These are phyloP conservation scores for Silene conica DNA, from an alignment of 148 eudicot genomes.

Conservation along the genomic window DNA sequence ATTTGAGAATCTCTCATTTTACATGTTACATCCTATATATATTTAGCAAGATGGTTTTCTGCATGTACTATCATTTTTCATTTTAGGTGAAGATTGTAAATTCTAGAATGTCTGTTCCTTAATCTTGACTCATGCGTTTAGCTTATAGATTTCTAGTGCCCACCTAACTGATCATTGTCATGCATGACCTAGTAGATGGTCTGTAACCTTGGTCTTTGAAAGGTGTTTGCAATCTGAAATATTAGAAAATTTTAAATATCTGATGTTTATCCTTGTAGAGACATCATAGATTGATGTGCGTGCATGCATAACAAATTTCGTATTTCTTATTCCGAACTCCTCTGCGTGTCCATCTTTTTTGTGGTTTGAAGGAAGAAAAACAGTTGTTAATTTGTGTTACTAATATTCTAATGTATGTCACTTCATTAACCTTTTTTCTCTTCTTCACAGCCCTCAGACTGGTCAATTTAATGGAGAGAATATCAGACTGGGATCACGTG, in stretches of 20 bases:
- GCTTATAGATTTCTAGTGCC: background rate
- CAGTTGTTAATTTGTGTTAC: background rate
- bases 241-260: background rate
- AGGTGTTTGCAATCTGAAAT: background rate
- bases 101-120: background rate
- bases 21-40: background rate
- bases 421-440: constrained; percentile 13
- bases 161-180: background rate
- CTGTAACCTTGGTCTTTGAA: background rate
- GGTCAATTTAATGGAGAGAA: constrained; percentile 84
- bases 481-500: constrained; percentile 94
- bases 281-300: background rate
- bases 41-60: background rate
- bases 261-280: constrained; percentile 1
- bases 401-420: background rate
- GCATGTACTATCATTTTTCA: background rate
- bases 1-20: background rate
- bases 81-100: background rate
- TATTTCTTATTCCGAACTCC: background rate
- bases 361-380: background rate
- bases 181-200: background rate
- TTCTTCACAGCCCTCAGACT: constrained; percentile 60
- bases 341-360: background rate
- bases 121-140: background rate
- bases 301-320: background rate